Evolutionary conservation across 164 flowering plant genomes (phyloP), one percentile per base, ranked within the genome.

Genomic region (Paratinospora sagittata): DNA sequence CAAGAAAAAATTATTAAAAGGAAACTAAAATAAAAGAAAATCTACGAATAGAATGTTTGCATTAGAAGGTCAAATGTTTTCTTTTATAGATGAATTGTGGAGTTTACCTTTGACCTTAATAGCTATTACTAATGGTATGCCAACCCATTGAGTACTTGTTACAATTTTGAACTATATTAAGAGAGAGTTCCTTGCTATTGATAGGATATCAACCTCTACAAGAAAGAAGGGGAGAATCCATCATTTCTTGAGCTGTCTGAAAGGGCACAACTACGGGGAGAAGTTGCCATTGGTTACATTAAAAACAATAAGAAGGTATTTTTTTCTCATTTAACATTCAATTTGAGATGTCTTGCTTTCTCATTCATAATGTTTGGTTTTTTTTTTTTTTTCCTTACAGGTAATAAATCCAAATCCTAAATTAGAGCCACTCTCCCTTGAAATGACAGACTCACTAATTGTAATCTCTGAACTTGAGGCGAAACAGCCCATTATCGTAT

Each of bases 381-480:
- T 17, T 72, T 58, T 13, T 58, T n/a, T n/a, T n/a, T n/a, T n/a
- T n/a, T n/a, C n/a, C n/a, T n/a, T n/a, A n/a, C n/a, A n/a, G n/a
- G n/a, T 95, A 69, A 84, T 95, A 62, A 95, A 95, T 78, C 98
- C 98, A 43, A 75, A 63, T 65, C 83, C 90, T 17, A 95, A 95
- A 78, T 78, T 86, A 14, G 86, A 85, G 78, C 97, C 92, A 7
- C 89, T 95, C 4, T 78, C 80, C 37, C 90, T 95, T 65, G 85
- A 71, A 61, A 72, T 77, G 81, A 81, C 86, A 7, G 97, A 95
- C 74, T 86, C 89, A 21, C 79, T 92, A 62, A 90, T 95, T 45
- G 98, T 92, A 65, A 95, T 95, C 71, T 92, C 97, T 8, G 98
- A 95, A 81, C 84, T 88, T 65, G 96, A 92, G 77, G 93, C 91